These are phyloP conservation scores for Tolypocladium inflatum DNA, from an alignment of 2,329 filamentous ascomycete species.

Conservation along the genomic window DNA sequence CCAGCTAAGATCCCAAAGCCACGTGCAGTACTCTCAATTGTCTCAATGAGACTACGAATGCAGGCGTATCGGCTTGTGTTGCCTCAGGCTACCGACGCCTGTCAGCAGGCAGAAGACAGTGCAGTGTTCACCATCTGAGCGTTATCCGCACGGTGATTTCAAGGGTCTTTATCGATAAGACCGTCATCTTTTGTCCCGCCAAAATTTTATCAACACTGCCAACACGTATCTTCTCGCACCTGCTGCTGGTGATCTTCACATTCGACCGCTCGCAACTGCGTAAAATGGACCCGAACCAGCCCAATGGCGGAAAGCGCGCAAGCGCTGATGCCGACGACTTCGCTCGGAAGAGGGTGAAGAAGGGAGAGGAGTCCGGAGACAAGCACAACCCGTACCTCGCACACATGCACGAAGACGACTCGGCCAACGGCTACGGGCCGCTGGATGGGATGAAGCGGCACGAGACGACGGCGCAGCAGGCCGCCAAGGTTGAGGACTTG, in stretches of 20 bases:
- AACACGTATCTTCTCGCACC: background rate
- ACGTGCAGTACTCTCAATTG: background rate
- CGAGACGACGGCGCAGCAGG: slow-evolving; percentile 68
- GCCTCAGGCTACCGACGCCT: background rate
- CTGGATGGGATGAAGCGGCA: slow-evolving; percentile 66
- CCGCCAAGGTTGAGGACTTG: slow-evolving; percentile 65
- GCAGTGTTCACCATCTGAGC: background rate
- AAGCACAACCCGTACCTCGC: slow-evolving; percentile 79
- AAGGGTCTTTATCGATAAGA: slow-evolving; percentile 22
- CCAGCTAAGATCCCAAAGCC: background rate
- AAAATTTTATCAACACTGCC: slow-evolving; percentile 11
- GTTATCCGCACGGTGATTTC: slow-evolving; percentile 2
- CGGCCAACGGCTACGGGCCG: slow-evolving; percentile 28
- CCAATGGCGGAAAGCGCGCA: slow-evolving; percentile 30
- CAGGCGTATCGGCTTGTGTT: background rate
- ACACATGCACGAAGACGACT: slow-evolving; percentile 62
- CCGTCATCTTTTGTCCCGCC: slow-evolving; percentile 11
- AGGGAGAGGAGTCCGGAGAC: slow-evolving; percentile 19
- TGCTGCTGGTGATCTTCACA: background rate
- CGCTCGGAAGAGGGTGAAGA: slow-evolving; percentile 34
- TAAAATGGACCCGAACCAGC: background rate
- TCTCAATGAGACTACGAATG: background rate
- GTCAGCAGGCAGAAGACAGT: background rate
- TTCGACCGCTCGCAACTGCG: background rate
- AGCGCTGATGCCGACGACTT: slow-evolving; percentile 33